Conservation (phyloP, 495 filamentous ascomycete genomes). For the Xylaria curta region DNA sequence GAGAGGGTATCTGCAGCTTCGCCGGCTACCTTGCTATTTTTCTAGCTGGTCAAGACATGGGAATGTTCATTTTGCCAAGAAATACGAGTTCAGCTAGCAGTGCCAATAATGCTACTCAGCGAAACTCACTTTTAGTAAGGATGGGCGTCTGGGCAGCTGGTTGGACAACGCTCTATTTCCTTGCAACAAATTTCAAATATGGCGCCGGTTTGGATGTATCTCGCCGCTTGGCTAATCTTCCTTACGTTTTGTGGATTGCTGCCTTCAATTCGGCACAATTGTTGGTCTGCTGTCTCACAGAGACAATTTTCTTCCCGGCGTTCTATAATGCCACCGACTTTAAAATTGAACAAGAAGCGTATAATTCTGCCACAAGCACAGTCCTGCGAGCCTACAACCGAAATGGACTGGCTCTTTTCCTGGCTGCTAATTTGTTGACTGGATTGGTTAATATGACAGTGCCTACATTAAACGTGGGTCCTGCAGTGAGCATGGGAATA, state of each 20-base stretch:
- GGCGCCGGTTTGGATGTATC: constrained; percentile 80
- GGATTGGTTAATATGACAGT: constrained; percentile 87
- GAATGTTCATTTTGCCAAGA: constrained; percentile 77
- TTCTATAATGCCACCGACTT: constrained; percentile 62
- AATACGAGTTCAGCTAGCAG: constrained; percentile 48
- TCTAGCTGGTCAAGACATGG: constrained; percentile 82
- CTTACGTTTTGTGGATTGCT: constrained; percentile 89
- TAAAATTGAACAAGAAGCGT: constrained; percentile 62
- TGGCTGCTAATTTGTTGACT: constrained; percentile 87
- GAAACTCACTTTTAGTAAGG: constrained; percentile 63
- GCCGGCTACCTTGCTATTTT: constrained; percentile 94
- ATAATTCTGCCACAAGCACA: constrained; percentile 71
- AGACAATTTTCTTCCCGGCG: constrained; percentile 76
- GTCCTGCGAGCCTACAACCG: constrained; percentile 84
- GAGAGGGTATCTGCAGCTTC: constrained; percentile 94
- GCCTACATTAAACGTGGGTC: constrained; percentile 74
- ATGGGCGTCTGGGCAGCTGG: constrained; percentile 64
- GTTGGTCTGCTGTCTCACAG: constrained; percentile 75
- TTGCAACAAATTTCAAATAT: constrained; percentile 69
- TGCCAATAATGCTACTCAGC: constrained; percentile 42
- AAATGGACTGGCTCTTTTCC: constrained; percentile 85
- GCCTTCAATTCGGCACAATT: constrained; percentile 87
- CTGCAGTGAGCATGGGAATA: constrained; percentile 70
- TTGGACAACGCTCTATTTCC: constrained; percentile 71
- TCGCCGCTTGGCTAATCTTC: constrained; percentile 88